Evolutionary conservation across 352 stramenopile species (phyloP).

Genomic region (Phytophthora agathidicida): DNA sequence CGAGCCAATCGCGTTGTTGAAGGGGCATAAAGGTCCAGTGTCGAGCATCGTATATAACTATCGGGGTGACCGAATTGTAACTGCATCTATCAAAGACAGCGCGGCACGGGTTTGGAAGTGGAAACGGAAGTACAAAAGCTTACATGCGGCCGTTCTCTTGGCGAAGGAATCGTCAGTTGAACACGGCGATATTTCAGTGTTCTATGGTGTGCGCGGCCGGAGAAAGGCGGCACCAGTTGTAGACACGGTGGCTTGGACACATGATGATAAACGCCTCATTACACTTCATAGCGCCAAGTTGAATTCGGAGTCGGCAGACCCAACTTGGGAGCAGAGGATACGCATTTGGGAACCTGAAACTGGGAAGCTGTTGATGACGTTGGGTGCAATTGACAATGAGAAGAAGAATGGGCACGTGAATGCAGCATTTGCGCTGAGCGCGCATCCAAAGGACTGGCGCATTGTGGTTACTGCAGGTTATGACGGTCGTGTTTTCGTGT

Average conservation of each 20-base stretch:
- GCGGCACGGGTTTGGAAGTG: conserved; percentile 72
- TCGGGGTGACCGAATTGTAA: conserved; percentile 91
- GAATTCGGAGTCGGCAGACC: conserved; percentile 48
- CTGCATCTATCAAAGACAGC: conserved; percentile 94
- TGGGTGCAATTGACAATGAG: conserved; percentile 61
- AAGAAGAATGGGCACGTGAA: conserved; percentile 78
- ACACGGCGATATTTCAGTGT: conserved; percentile 44
- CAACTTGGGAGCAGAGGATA: conserved; percentile 66
- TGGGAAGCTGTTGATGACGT: conserved; percentile 62
- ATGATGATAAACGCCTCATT: conserved; percentile 63
- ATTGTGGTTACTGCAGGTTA: conserved; percentile 86
- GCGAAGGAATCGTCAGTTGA: conserved; percentile 47
- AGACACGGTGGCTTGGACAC: conserved; percentile 71
- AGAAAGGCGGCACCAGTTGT: conserved; percentile 55
- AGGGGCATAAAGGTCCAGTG: conserved; percentile 92
- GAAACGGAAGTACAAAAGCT: conserved; percentile 64
- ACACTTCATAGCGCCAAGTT: conserved; percentile 76
- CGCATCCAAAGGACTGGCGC: conserved; percentile 74
- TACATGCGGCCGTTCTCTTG: conserved; percentile 56
- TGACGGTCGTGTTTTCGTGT: conserved; percentile 84
- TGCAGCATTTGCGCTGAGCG: conserved; percentile 77
- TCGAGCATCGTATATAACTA: conserved; percentile 95
- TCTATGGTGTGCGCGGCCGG: conserved; percentile 52
- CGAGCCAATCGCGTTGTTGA: conserved; percentile 68
- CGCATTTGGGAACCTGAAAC: conserved; percentile 67